These are phyloP conservation scores for Rhodotorula glutinis DNA, from an alignment of 1,284 basidiomycete genomes.

Conservation along the genomic window DNA sequence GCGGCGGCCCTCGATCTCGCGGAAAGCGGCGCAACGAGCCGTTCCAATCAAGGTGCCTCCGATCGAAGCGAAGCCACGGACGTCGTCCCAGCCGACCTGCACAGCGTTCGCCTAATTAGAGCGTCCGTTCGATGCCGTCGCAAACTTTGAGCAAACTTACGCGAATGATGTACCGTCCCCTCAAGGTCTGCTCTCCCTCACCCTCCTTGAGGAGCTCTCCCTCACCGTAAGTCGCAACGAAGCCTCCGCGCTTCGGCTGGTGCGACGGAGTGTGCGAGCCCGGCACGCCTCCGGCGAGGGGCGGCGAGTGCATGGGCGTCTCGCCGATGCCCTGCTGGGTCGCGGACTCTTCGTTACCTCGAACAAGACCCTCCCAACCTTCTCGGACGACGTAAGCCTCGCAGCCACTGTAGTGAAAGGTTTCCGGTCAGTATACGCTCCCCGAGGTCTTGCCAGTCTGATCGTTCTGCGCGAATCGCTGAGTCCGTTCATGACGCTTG, in stretches of 20 bases:
- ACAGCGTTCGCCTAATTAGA: background rate
- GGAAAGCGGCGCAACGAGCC: constrained; percentile 83
- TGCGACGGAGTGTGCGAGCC: background rate
- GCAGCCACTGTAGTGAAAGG: constrained; percentile 65
- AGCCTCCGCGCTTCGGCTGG: constrained; percentile 30
- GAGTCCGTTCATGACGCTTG: too few relatives aligned
- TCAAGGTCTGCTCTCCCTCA: constrained; percentile 74
- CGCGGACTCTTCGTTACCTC: constrained; percentile 52
- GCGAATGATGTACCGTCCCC: constrained; percentile 88
- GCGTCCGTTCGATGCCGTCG: too few relatives aligned
- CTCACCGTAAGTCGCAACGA: constrained; percentile 71
- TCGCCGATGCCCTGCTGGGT: background rate
- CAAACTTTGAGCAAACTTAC: constrained; percentile 12
- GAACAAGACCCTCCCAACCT: constrained; percentile 88
- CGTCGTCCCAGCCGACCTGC: constrained; percentile 93
- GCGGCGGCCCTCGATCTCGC: constrained; percentile 78
- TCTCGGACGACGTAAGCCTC: constrained; percentile 91
- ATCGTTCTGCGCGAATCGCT: too few relatives aligned
- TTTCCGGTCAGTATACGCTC: background rate
- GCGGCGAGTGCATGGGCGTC: background rate
- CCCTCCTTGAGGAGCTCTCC: constrained; percentile 85
- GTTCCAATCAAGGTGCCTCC: constrained; percentile 97
- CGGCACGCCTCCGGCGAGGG: constrained; percentile 14
- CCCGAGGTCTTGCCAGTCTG: too few relatives aligned
- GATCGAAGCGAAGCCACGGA: constrained; percentile 82